These are phyloP conservation scores for Coleophoma cylindrospora DNA, from an alignment of 2,329 filamentous ascomycete species.

Conservation along the genomic window DNA sequence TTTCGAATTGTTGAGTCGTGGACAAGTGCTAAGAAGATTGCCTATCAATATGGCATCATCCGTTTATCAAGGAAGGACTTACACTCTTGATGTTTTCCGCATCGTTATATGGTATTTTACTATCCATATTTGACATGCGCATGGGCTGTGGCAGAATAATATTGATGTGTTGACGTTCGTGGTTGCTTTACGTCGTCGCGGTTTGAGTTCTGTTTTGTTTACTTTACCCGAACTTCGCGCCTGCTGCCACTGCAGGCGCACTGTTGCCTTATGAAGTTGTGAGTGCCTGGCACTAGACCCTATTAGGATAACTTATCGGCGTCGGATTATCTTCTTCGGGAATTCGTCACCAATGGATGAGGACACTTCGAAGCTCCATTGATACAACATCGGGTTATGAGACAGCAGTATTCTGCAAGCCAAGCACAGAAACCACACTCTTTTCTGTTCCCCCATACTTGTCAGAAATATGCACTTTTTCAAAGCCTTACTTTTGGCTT, in stretches of 20 bases:
- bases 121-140: slow-evolving; percentile 17
- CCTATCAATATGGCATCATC: slow-evolving; percentile 6
- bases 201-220: neutral
- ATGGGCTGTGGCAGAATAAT: neutral
- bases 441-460: slow-evolving; percentile 5
- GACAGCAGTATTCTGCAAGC: too few relatives aligned
- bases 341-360: too few relatives aligned
- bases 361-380: too few relatives aligned
- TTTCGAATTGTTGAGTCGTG: slow-evolving; percentile 48
- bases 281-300: too few relatives aligned
- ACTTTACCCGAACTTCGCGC: neutral
- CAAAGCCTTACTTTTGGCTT: slow-evolving; percentile 54
- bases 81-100: slow-evolving; percentile 21
- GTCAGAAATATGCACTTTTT: slow-evolving; percentile 61
- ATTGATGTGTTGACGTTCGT: neutral
- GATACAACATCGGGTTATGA: too few relatives aligned
- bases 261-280: too few relatives aligned
- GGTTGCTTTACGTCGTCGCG: too few relatives aligned
- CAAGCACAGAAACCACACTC: too few relatives aligned
- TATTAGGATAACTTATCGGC: too few relatives aligned
- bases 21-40: slow-evolving; percentile 18
- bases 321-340: too few relatives aligned
- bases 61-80: slow-evolving; percentile 1
- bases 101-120: slow-evolving; percentile 20
- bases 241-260: too few relatives aligned